phyloP scores from a whole-genome alignment of 2,329 filamentous ascomycete species.

The Zymoseptoria tritici region DNA sequence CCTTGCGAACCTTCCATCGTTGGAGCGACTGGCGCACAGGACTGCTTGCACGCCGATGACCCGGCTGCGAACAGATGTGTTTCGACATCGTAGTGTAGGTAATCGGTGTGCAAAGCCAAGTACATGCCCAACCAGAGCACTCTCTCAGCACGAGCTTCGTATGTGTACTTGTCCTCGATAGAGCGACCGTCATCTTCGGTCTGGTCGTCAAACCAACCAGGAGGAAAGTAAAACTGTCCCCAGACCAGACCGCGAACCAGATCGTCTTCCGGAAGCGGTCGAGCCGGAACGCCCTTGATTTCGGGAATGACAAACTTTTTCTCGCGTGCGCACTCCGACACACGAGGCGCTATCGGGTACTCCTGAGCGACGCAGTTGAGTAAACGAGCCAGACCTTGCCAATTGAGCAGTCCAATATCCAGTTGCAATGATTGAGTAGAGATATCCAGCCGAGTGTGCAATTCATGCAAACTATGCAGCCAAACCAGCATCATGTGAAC shows the following conservation, averaged over 20 bases:
- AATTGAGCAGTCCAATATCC: slow-evolving; percentile 40
- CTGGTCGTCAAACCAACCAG: slow-evolving; percentile 53
- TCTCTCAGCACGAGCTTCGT: slow-evolving; percentile 12
- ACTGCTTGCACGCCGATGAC: not conserved
- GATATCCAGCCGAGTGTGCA: slow-evolving; percentile 17
- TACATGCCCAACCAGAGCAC: slow-evolving; percentile 24
- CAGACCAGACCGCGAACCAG: slow-evolving; percentile 58
- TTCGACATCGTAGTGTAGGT: slow-evolving; percentile 17
- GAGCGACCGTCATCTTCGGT: slow-evolving; percentile 56
- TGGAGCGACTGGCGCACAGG: not conserved
- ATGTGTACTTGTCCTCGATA: slow-evolving; percentile 14
- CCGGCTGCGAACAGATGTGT: slow-evolving; percentile 12
- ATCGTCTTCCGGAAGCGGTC: slow-evolving; percentile 63
- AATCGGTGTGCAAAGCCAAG: slow-evolving; percentile 19
- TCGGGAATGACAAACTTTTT: slow-evolving; percentile 35
- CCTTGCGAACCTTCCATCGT: not conserved
- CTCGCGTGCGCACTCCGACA: slow-evolving; percentile 27
- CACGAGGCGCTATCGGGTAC: slow-evolving; percentile 29
- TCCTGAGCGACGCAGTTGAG: slow-evolving; percentile 39
- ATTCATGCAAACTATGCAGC: slow-evolving; percentile 33
- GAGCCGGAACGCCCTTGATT: slow-evolving; percentile 35
- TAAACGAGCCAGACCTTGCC: slow-evolving; percentile 45
- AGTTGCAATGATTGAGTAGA: slow-evolving; percentile 5
- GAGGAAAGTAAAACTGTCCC: slow-evolving; percentile 51
- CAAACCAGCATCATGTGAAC: slow-evolving; percentile 58